Conservation (phyloP, 179 eudicot species). For the Camellia oleifera region DNA sequence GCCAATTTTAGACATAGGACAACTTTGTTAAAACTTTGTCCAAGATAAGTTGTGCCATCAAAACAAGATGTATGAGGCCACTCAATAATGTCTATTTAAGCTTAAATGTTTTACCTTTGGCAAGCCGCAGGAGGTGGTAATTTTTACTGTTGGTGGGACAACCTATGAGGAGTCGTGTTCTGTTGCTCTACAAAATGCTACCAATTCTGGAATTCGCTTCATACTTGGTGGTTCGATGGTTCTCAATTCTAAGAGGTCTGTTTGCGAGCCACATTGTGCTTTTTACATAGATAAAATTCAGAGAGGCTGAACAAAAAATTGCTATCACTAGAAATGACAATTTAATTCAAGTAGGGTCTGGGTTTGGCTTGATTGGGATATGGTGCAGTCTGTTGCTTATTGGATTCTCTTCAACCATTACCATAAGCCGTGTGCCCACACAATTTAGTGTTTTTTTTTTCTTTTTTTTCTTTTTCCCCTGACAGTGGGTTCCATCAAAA, state of each 20-base stretch:
- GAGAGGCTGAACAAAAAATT: neutral
- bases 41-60: neutral
- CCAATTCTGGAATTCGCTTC: constrained; percentile 75
- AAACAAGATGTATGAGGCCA: neutral
- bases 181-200: constrained; percentile 70
- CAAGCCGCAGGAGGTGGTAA: constrained; percentile 89
- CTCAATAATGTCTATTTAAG: neutral
- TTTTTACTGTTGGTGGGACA: constrained; percentile 86
- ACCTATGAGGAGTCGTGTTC: constrained; percentile 86
- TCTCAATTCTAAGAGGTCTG: constrained; percentile 78
- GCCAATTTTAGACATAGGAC: neutral
- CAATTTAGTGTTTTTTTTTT: neutral
- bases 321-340: neutral
- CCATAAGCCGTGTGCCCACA: too few relatives aligned
- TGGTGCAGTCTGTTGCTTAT: too few relatives aligned
- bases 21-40: neutral
- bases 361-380: too few relatives aligned
- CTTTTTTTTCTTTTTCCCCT: neutral
- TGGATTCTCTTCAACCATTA: too few relatives aligned
- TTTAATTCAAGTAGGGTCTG: too few relatives aligned
- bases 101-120: neutral
- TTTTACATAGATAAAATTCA: neutral
- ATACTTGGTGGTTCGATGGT: constrained; percentile 75
- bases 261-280: too few relatives aligned
- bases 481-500: too few relatives aligned